Conservation (phyloP, 192 early-diverging fungal genomes). For the Entomortierella chlamydospora region DNA sequence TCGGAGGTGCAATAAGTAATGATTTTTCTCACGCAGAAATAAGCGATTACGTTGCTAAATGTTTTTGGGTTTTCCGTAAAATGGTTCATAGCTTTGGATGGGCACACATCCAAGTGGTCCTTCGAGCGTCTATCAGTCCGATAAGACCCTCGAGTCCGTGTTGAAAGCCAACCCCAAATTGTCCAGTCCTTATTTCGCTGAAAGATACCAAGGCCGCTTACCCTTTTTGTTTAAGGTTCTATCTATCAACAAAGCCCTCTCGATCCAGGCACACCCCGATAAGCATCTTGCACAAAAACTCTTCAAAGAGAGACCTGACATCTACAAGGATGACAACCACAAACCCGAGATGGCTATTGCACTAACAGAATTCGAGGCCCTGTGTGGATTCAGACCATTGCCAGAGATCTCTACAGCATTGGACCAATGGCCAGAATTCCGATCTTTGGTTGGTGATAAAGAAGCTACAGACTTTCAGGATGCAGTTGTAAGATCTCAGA, state of each 20-base stretch:
- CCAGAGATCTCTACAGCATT: conserved; percentile 77
- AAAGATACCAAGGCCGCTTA: conserved; percentile 78
- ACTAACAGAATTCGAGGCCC: conserved; percentile 92
- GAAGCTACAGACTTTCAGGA: conserved; percentile 57
- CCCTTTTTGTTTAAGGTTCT: conserved; percentile 99
- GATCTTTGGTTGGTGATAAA: conserved; percentile 69
- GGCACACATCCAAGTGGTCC: conserved; percentile 96
- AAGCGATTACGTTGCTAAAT: neutral
- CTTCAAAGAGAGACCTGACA: conserved; percentile 74
- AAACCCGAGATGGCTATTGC: conserved; percentile 99
- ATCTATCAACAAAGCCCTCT: conserved; percentile 89
- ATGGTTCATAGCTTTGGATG: conserved; percentile 88
- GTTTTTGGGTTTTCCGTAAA: neutral
- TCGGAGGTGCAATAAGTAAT: neutral
- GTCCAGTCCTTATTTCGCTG: conserved; percentile 65
- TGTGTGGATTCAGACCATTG: conserved; percentile 93
- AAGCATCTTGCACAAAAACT: conserved; percentile 84
- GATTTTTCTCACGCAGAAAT: conserved; percentile 26
- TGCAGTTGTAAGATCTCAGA: conserved; percentile 54
- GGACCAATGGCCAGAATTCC: conserved; percentile 83
- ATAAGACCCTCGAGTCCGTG: conserved; percentile 69
- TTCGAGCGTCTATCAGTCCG: conserved; percentile 60
- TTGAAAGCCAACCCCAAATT: conserved; percentile 66
- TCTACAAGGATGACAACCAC: conserved; percentile 95
- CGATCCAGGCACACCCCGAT: conserved; percentile 98